Percentiles rank a stretch among this genome's conserved stretches.
Conservation (phyloP, 371 early-diverging fungal genomes). For the Haplosporangium sp. region DNA sequence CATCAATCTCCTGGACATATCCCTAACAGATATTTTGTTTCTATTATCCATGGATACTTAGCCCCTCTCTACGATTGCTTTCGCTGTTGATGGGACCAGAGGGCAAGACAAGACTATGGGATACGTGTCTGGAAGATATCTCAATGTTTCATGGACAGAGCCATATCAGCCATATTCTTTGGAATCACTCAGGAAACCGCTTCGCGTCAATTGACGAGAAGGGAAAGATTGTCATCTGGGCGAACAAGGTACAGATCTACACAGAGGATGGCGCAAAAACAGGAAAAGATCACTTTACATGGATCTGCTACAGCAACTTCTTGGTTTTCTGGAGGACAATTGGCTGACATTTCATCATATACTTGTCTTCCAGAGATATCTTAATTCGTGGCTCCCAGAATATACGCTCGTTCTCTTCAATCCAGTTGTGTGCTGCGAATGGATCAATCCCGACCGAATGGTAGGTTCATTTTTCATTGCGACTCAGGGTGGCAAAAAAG, state of each 20-base stretch:
- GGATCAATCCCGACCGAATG: conserved; percentile 52
- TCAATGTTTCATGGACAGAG: conserved; percentile 49
- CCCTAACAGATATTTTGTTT: neutral
- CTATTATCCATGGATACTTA: conserved; percentile 1
- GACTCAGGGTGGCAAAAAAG: too few species aligned
- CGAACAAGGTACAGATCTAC: conserved; percentile 33
- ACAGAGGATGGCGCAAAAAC: too few species aligned
- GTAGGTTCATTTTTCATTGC: conserved; percentile 13
- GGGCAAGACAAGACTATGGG: conserved; percentile 43
- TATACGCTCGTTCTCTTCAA: conserved; percentile 38
- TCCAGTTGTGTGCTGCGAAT: conserved; percentile 53
- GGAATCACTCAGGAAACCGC: conserved; percentile 49
- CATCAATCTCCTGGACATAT: neutral
- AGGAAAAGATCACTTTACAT: neutral
- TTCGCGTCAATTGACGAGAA: conserved; percentile 50
- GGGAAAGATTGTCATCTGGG: conserved; percentile 51
- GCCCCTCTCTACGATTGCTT: conserved; percentile 45
- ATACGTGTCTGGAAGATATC: conserved; percentile 51
- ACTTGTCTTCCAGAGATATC: conserved; percentile 28
- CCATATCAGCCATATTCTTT: conserved; percentile 38
- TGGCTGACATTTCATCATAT: neutral
- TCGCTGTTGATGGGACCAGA: conserved; percentile 34
- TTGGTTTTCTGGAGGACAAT: neutral
- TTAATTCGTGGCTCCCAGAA: conserved; percentile 49
- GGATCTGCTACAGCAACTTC: too few species aligned